Evolutionary conservation across 305 asterid genomes (phyloP).

Genomic region (Fraxinus sp.): DNA sequence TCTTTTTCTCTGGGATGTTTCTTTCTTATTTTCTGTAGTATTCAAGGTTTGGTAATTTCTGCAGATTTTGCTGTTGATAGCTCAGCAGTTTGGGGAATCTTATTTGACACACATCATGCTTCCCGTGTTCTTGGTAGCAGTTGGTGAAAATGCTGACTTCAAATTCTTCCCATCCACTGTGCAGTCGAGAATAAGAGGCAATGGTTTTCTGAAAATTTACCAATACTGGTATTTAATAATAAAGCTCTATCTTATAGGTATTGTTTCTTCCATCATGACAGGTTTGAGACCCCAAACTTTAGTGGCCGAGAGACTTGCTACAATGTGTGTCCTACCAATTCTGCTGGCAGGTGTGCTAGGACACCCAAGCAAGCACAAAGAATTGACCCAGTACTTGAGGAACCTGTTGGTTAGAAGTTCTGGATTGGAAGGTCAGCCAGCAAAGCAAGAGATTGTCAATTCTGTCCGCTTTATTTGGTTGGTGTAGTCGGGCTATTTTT

Average conservation of each 20-base stretch:
- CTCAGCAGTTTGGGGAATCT: slow-evolving; percentile 69
- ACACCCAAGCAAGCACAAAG: slow-evolving; percentile 64
- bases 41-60: slow-evolving; percentile 31
- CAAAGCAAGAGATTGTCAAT: slow-evolving; percentile 68
- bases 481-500: slow-evolving; percentile 26
- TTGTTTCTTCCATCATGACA: slow-evolving; percentile 28
- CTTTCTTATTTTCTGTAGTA: slow-evolving; percentile 19
- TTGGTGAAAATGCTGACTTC: slow-evolving; percentile 77
- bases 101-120: slow-evolving; percentile 82
- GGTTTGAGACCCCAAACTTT: slow-evolving; percentile 80
- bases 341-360: slow-evolving; percentile 95
- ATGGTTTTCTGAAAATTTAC: slow-evolving; percentile 9
- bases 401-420: slow-evolving; percentile 63
- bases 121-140: slow-evolving; percentile 82
- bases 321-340: slow-evolving; percentile 85
- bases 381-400: slow-evolving; percentile 72
- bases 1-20: slow-evolving; percentile 7
- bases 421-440: slow-evolving; percentile 57
- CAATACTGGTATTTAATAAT: slow-evolving; percentile 1
- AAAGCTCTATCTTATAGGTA: slow-evolving; percentile 12
- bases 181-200: slow-evolving; percentile 67
- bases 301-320: slow-evolving; percentile 65
- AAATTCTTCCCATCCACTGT: slow-evolving; percentile 58
- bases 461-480: slow-evolving; percentile 95
- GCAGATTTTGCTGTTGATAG: slow-evolving; percentile 80